Percentiles rank a stretch among this genome's conserved stretches.
Conservation (phyloP, 2,329 filamentous ascomycete genomes). For the Alternaria infectoria region DNA sequence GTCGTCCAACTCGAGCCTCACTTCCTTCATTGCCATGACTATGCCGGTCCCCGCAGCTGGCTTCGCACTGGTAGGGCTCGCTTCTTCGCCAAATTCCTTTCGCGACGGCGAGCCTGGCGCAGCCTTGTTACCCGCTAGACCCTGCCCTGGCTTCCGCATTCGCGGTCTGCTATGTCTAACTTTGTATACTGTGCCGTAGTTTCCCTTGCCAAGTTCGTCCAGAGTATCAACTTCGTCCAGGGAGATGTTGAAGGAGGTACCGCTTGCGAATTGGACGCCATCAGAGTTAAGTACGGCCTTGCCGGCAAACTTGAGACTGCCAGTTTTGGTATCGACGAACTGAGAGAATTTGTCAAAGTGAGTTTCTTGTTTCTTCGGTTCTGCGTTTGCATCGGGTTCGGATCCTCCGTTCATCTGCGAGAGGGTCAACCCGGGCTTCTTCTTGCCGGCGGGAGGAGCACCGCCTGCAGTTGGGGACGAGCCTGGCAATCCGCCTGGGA, state of each 20-base stretch:
- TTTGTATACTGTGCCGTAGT: conserved; percentile 98
- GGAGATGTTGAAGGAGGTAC: conserved; percentile 89
- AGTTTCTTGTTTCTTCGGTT: conserved; percentile 44
- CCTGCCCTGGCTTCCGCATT: conserved; percentile 65
- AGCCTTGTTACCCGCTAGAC: conserved; percentile 64
- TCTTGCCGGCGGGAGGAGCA: conserved; percentile 45
- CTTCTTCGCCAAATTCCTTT: conserved; percentile 41
- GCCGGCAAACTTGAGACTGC: conserved; percentile 89
- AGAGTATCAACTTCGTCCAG: conserved; percentile 93
- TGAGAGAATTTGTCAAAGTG: conserved; percentile 74
- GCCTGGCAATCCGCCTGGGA: conserved; percentile 62
- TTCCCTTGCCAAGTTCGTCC: conserved; percentile 94
- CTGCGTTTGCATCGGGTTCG: conserved; percentile 15
- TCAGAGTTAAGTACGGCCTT: conserved; percentile 88
- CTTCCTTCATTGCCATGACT: conserved; percentile 99
- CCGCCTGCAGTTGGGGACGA: conserved; percentile 50
- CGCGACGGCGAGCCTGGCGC: conserved; percentile 44
- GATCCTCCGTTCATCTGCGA: conserved; percentile 52
- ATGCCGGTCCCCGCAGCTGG: conserved; percentile 68
- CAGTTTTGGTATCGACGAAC: conserved; percentile 89
- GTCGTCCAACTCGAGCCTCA: conserved; percentile 92
- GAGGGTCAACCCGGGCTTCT: conserved; percentile 53
- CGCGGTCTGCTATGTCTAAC: conserved; percentile 81
- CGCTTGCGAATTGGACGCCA: conserved; percentile 91
- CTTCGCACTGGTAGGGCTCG: conserved; percentile 45